Evolutionary conservation across 352 stramenopile genomes (phyloP).

Genomic region (Blastocystis sp.): DNA sequence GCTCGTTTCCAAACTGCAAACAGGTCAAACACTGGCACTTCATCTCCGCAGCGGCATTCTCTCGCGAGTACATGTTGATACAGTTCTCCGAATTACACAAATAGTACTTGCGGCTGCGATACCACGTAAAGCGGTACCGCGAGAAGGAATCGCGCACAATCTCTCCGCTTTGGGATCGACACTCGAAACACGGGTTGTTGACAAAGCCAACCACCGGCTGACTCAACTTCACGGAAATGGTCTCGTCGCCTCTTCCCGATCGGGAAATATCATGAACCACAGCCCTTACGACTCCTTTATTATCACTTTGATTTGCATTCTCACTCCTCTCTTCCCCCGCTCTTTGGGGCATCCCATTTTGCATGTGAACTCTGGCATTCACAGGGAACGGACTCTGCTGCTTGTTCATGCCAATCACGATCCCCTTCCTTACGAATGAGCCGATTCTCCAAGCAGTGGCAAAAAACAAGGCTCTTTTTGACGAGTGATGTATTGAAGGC

Average conservation of each 20-base stretch:
- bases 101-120: slow-evolving; percentile 63
- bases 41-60: background rate
- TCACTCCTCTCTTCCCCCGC: too few species aligned
- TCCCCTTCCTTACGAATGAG: too few species aligned
- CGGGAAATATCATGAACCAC: background rate
- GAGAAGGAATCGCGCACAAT: slow-evolving; percentile 13
- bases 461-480: too few species aligned
- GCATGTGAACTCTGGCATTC: too few species aligned
- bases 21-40: slow-evolving; percentile 67
- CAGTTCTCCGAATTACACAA: slow-evolving; percentile 42
- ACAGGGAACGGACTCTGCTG: too few species aligned
- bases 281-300: too few species aligned
- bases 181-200: slow-evolving; percentile 7
- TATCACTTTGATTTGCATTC: too few species aligned
- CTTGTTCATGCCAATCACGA: too few species aligned
- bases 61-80: slow-evolving; percentile 13
- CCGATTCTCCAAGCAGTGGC: too few species aligned
- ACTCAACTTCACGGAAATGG: slow-evolving; percentile 6
- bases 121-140: slow-evolving; percentile 62
- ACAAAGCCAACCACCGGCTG: slow-evolving; percentile 55
- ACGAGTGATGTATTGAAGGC: too few species aligned
- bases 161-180: slow-evolving; percentile 4
- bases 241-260: slow-evolving; percentile 12
- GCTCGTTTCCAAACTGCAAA: slow-evolving; percentile 59
- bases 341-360: too few species aligned